A percentile compares a stretch with the other conserved stretches of the same genome.
These are phyloP conservation scores for Lignosus rhinocerotis DNA, from an alignment of 1,284 basidiomycete genomes.

Conservation along the genomic window DNA sequence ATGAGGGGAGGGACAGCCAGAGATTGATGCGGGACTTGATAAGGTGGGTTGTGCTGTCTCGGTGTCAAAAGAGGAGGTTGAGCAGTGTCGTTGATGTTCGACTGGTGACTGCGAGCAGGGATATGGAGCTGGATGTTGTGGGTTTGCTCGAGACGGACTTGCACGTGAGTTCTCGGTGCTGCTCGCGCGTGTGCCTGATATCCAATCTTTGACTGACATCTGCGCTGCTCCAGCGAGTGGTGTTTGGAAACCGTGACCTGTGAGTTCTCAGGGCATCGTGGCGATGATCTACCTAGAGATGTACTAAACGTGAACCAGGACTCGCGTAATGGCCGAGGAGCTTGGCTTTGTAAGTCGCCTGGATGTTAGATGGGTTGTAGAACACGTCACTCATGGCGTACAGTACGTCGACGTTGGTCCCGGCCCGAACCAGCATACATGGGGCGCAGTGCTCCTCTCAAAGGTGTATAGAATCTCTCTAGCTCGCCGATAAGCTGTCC, in stretches of 20 bases:
- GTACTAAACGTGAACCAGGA: slow-evolving; percentile 43
- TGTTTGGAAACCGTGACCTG: slow-evolving; percentile 90
- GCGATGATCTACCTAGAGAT: background rate
- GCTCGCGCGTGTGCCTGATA: slow-evolving; percentile 5
- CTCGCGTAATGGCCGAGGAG: slow-evolving; percentile 76
- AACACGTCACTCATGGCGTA: too few relatives aligned
- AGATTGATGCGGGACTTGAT: slow-evolving; percentile 76
- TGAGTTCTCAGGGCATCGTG: slow-evolving; percentile 38
- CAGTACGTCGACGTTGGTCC: slow-evolving; percentile 84
- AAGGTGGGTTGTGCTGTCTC: slow-evolving; percentile 37
- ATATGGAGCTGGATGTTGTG: slow-evolving; percentile 81
- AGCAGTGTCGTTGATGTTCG: background rate
- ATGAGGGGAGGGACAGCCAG: slow-evolving; percentile 83
- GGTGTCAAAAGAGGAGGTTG: background rate
- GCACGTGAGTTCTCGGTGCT: slow-evolving; percentile 53
- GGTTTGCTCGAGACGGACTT: slow-evolving; percentile 88
- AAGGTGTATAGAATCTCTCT: slow-evolving; percentile 49
- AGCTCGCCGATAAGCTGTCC: background rate
- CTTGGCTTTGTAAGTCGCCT: slow-evolving; percentile 71
- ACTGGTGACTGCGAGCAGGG: slow-evolving; percentile 40
- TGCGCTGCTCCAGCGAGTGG: slow-evolving; percentile 57
- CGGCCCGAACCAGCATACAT: slow-evolving; percentile 88
- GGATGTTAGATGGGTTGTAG: background rate
- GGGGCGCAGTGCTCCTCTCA: slow-evolving; percentile 84
- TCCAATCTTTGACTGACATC: background rate